A percentile compares a stretch with the other conserved stretches of the same genome.
Evolutionary conservation across 1,139 yeast genomes (phyloP).

Genomic region (Petasospora rhodanensis): DNA sequence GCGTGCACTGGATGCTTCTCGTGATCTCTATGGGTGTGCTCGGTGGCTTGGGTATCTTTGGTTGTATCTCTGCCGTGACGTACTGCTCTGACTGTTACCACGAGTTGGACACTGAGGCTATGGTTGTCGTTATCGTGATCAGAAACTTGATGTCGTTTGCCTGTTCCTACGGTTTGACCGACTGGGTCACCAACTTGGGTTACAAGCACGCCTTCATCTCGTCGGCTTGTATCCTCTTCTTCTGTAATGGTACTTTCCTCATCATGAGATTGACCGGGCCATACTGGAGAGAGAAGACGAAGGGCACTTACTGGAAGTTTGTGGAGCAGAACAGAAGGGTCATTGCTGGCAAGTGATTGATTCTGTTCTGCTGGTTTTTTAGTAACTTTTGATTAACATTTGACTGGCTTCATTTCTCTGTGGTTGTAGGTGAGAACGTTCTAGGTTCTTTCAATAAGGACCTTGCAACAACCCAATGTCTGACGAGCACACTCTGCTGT

Average conservation of each 20-base stretch:
- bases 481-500: too few relatives aligned
- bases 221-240: slow-evolving; percentile 39
- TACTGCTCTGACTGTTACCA: slow-evolving; percentile 54
- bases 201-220: slow-evolving; percentile 41
- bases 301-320: slow-evolving; percentile 32
- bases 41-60: slow-evolving; percentile 43
- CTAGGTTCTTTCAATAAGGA: too few relatives aligned
- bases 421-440: too few relatives aligned
- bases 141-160: slow-evolving; percentile 43
- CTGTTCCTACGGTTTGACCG: slow-evolving; percentile 45
- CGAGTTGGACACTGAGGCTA: slow-evolving; percentile 47
- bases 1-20: slow-evolving; percentile 46
- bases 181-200: slow-evolving; percentile 42
- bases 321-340: slow-evolving; percentile 30
- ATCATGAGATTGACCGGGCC: slow-evolving; percentile 35
- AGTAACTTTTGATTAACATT: background rate
- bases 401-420: too few relatives aligned
- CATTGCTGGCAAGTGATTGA: slow-evolving; percentile 19
- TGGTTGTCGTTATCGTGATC: slow-evolving; percentile 40
- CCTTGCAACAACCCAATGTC: too few relatives aligned
- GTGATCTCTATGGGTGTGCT: slow-evolving; percentile 52
- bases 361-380: background rate
- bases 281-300: slow-evolving; percentile 34
- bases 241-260: slow-evolving; percentile 38
- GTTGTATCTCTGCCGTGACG: slow-evolving; percentile 48